Base-by-base conservation (phyloP, 768 basidiomycete species). In the Leccinum obscurum region DNA sequence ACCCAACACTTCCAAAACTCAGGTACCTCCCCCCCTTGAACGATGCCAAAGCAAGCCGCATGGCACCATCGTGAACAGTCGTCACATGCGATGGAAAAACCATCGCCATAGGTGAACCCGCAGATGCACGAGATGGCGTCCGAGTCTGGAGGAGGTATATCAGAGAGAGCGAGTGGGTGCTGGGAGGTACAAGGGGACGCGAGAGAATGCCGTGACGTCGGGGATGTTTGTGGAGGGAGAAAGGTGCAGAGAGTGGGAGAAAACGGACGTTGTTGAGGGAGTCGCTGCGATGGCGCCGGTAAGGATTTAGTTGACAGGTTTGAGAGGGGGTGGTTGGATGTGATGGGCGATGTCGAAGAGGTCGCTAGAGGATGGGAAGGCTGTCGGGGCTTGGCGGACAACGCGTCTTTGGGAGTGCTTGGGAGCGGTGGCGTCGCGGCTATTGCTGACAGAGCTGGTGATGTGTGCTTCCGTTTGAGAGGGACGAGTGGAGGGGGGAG, bases 31-130 rank as follows among this genome's bases (percentile, higher is more conserved):
- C 71, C 70, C 4, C 78, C 82, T 55, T 81, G 75, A 13, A 78
- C 75, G 62, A 90, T 86, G 52, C 78, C 83, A 64, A 89, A 90
- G 75, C 94, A 95, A 8, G 84, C 86, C 7, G 84, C 86, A 75
- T 95, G 93, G 65, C 88, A 89, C 92, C 93, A 95, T 41, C 88
- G 82, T 22, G 81, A 82, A 70, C 93, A 95, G 53, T 77, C 71
- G 72, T 95, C 93, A 75, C 93, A 95, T 10, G 88, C 90, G 62
- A 95, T 90, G 10, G 86, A 88, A 72, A 89, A 91, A 22, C 92
- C 92, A 71, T 93, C 92, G 74, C 93, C 93, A 68, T 85, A 80
- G 51, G 80, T 75, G 61, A 83, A 83, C 6, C 85, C 85, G 72
- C 92, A 95, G 60, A 92, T 89, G 71, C 93, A 95, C 51, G 79